These are phyloP conservation scores for Agapanthus africanus DNA, from an alignment of 106 monocot genomes.

Conservation along the genomic window DNA sequence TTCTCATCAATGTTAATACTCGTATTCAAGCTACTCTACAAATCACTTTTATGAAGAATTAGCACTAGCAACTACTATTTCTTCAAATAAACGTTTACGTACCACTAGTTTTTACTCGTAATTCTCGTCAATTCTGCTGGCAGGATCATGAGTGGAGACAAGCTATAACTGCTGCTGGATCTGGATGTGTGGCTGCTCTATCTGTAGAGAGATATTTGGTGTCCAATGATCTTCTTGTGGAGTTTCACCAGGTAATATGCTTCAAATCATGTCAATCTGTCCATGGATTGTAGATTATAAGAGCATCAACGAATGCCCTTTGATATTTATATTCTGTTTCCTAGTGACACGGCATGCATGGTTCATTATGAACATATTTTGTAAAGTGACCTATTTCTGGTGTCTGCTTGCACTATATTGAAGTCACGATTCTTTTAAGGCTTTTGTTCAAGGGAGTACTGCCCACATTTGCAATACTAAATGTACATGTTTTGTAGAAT, in stretches of 20 bases:
- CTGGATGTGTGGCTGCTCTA: constrained; percentile 95
- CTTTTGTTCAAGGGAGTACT: neutral
- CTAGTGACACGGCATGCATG: neutral
- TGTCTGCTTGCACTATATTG: neutral
- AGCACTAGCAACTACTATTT: neutral
- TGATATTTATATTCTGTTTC: neutral
- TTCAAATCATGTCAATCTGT: neutral
- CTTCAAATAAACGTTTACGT: neutral
- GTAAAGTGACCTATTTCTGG: neutral
- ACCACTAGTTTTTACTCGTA: neutral
- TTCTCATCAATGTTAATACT: neutral
- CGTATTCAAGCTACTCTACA: neutral
- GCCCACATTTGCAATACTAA: no score
- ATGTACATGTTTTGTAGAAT: neutral
- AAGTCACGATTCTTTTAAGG: neutral
- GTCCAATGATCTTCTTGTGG: constrained; percentile 79
- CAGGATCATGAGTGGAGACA: constrained; percentile 99
- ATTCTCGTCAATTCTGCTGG: neutral
- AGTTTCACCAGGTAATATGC: constrained; percentile 84
- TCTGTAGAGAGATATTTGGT: constrained; percentile 96
- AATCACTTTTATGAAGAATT: neutral
- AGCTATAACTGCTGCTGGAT: constrained; percentile 97
- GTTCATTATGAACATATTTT: neutral
- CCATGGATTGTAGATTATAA: neutral
- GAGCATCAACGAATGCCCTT: neutral